A percentile compares a stretch with the other conserved stretches of the same genome.
Conservation (phyloP, 176 grass and related monocot species). For the Poa pratensis region DNA sequence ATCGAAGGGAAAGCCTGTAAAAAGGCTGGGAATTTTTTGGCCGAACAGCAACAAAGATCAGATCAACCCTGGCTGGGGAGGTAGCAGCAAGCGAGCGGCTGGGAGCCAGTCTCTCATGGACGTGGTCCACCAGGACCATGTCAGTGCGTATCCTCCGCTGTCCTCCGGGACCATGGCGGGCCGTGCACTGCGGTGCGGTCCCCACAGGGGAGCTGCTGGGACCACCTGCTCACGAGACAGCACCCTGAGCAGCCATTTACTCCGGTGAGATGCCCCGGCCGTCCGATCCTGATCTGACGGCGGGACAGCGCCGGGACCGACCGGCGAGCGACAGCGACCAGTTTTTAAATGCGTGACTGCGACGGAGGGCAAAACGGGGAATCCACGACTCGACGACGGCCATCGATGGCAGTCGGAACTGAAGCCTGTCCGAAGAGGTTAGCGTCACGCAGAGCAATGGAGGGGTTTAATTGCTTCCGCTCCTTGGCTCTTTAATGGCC, state of each 20-base stretch:
- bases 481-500: slow-evolving; percentile 61
- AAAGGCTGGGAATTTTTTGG: slow-evolving; percentile 26
- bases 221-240: slow-evolving; percentile 37
- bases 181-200: slow-evolving; percentile 14
- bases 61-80: slow-evolving; percentile 45
- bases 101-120: neutral
- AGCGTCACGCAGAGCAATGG: slow-evolving; percentile 41
- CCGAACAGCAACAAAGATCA: slow-evolving; percentile 34
- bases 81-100: neutral
- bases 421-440: slow-evolving; percentile 13
- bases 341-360: slow-evolving; percentile 37
- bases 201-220: slow-evolving; percentile 7
- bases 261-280: fast-evolving
- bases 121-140: slow-evolving; percentile 47
- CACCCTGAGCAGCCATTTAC: slow-evolving; percentile 43
- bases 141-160: neutral
- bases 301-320: neutral
- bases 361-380: slow-evolving; percentile 14
- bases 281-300: slow-evolving; percentile 18
- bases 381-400: neutral
- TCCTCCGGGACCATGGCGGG: slow-evolving; percentile 17
- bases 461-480: slow-evolving; percentile 43
- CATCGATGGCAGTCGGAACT: slow-evolving; percentile 25
- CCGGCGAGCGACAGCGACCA: neutral
- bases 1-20: slow-evolving; percentile 33